Evolutionary conservation across 495 filamentous ascomycete species (phyloP).

Genomic region (Penicillium bovifimosum): DNA sequence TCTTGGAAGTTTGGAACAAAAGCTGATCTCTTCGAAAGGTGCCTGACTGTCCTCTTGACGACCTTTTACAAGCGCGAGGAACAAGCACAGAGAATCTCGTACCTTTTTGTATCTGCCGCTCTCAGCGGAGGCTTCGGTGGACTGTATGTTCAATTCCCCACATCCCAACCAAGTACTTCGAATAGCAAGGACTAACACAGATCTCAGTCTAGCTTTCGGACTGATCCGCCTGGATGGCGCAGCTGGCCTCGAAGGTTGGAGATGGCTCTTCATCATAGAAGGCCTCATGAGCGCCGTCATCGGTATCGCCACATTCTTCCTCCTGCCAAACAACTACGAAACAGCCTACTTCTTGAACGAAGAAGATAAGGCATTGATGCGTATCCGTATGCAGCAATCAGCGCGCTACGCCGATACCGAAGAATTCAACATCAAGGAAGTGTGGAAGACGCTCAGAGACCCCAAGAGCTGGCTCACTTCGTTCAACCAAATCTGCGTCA

Average conservation of each 20-base stretch:
- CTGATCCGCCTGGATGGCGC: constrained; percentile 30
- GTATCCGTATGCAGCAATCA: constrained; percentile 10
- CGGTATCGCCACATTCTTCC: constrained; percentile 13
- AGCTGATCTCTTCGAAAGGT: constrained; percentile 14
- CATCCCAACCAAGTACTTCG: neutral
- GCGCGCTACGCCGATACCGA: constrained; percentile 7
- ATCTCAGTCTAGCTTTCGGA: constrained; percentile 25
- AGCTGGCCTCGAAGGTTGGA: constrained; percentile 31
- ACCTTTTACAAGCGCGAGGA: constrained; percentile 20
- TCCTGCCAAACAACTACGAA: constrained; percentile 11
- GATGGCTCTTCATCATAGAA: constrained; percentile 42
- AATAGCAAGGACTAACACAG: neutral
- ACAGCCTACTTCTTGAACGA: constrained; percentile 16
- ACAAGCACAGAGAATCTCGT: constrained; percentile 15
- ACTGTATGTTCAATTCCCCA: neutral
- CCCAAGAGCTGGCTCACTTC: constrained; percentile 16
- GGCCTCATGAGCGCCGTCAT: constrained; percentile 21
- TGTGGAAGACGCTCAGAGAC: constrained; percentile 11
- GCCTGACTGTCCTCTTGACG: constrained; percentile 26
- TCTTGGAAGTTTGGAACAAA: constrained; percentile 15
- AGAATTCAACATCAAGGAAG: constrained; percentile 11
- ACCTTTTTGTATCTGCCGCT: constrained; percentile 24
- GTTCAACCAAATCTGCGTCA: constrained; percentile 15
- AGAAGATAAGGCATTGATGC: constrained; percentile 14
- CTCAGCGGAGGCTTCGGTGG: constrained; percentile 26